These are phyloP conservation scores for Pugionium dolabratum DNA, from an alignment of 345 rosid genomes.

Conservation along the genomic window DNA sequence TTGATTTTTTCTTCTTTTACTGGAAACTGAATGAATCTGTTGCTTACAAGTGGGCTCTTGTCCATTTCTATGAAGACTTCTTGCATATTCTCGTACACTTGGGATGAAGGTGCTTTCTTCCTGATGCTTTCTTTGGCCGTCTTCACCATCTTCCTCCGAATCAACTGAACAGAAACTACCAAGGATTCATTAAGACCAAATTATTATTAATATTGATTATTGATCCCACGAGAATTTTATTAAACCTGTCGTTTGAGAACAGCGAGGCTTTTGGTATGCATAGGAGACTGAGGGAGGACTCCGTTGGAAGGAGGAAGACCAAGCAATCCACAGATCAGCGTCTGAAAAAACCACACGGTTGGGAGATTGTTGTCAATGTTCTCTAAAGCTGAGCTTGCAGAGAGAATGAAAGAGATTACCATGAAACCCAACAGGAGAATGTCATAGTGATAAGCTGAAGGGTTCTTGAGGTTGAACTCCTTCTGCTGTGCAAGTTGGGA, in stretches of 20 bases:
- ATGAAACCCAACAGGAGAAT: constrained; percentile 64
- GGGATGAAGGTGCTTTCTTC: constrained; percentile 56
- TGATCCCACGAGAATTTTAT: not conserved
- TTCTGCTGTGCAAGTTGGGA: constrained; percentile 84
- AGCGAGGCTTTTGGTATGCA: constrained; percentile 91
- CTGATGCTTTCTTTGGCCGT: constrained; percentile 72
- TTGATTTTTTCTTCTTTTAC: not conserved
- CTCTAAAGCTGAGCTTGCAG: not conserved
- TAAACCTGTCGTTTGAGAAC: constrained; percentile 59
- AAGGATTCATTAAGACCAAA: not conserved
- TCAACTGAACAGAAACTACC: constrained; percentile 46
- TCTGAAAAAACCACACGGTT: constrained; percentile 44
- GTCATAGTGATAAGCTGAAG: constrained; percentile 79
- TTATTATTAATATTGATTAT: not conserved
- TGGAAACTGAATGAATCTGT: not conserved
- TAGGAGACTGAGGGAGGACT: constrained; percentile 92
- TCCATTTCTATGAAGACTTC: constrained; percentile 69
- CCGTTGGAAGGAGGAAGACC: constrained; percentile 89
- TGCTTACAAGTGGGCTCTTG: constrained; percentile 54
- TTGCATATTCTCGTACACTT: constrained; percentile 72
- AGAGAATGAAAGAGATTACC: constrained; percentile 44
- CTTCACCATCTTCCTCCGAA: constrained; percentile 66
- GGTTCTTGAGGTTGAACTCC: constrained; percentile 83
- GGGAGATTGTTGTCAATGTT: not conserved
- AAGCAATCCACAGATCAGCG: constrained; percentile 75